Evolutionary conservation across 2,329 filamentous ascomycete species (phyloP).

Genomic region (Ophioceras dolichostomum): DNA sequence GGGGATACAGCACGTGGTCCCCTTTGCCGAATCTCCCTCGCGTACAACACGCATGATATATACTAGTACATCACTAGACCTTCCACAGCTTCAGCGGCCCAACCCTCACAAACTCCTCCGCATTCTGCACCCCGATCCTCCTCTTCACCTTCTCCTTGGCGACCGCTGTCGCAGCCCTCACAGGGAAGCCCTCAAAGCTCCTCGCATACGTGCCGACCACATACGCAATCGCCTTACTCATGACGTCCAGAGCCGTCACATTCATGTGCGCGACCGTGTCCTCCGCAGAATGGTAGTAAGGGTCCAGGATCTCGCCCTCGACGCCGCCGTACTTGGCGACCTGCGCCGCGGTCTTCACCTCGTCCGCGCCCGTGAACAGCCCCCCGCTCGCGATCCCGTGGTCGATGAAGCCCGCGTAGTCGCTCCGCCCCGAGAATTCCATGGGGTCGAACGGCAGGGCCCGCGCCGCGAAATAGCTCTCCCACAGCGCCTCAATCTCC

Average conservation of each 20-base stretch:
- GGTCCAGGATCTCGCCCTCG: slow-evolving; percentile 34
- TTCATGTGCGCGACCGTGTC: slow-evolving; percentile 40
- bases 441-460: slow-evolving; percentile 29
- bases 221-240: slow-evolving; percentile 41
- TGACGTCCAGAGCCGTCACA: slow-evolving; percentile 38
- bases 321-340: slow-evolving; percentile 48
- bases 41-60: too few species aligned
- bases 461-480: slow-evolving; percentile 26
- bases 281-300: slow-evolving; percentile 31
- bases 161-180: background rate
- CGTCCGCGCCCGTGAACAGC: slow-evolving; percentile 47
- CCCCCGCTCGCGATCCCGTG: slow-evolving; percentile 54
- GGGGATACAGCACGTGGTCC: too few species aligned
- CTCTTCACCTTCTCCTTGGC: background rate
- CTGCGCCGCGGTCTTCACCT: slow-evolving; percentile 38
- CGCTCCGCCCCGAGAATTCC: slow-evolving; percentile 46
- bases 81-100: slow-evolving; percentile 1
- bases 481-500: slow-evolving; percentile 38
- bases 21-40: too few species aligned
- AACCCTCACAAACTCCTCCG: background rate
- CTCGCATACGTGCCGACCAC: slow-evolving; percentile 36
- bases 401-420: slow-evolving; percentile 56
- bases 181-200: slow-evolving; percentile 21
- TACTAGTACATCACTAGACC: background rate
- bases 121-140: background rate